Conservation (phyloP, 805 yeast genomes). For the Phaffomyces thermotolerans region DNA sequence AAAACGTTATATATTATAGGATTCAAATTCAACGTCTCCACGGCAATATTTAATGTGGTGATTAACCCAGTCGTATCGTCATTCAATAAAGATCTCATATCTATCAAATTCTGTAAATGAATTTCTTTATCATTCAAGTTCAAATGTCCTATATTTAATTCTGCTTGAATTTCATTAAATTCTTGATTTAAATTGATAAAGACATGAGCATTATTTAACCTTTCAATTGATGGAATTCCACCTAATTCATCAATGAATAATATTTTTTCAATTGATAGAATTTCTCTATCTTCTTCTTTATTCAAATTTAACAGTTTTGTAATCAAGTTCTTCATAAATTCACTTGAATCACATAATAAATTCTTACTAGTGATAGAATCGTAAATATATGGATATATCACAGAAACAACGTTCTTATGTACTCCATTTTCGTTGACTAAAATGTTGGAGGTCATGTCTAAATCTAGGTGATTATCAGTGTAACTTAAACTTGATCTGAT, state of each 20-base stretch:
- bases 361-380: constrained; percentile 44
- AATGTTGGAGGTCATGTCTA: no score
- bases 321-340: constrained; percentile 34
- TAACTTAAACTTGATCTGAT: no score
- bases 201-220: constrained; percentile 79
- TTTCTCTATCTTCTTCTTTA: not conserved
- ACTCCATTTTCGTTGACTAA: not conserved
- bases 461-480: no score
- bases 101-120: constrained; percentile 60
- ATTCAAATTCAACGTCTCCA: constrained; percentile 43
- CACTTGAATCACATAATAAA: constrained; percentile 33
- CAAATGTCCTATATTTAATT: constrained; percentile 52
- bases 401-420: constrained; percentile 28
- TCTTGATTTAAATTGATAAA: constrained; percentile 83
- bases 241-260: constrained; percentile 76
- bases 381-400: constrained; percentile 58
- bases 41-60: constrained; percentile 76
- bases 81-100: constrained; percentile 51
- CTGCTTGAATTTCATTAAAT: constrained; percentile 54
- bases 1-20: constrained; percentile 86
- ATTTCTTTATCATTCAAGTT: constrained; percentile 36
- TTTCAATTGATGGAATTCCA: constrained; percentile 84
- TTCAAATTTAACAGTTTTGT: constrained; percentile 21
- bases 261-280: constrained; percentile 64
- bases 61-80: constrained; percentile 67